Base-by-base conservation (phyloP, 805 yeast species). In the Starmerella apicola region DNA sequence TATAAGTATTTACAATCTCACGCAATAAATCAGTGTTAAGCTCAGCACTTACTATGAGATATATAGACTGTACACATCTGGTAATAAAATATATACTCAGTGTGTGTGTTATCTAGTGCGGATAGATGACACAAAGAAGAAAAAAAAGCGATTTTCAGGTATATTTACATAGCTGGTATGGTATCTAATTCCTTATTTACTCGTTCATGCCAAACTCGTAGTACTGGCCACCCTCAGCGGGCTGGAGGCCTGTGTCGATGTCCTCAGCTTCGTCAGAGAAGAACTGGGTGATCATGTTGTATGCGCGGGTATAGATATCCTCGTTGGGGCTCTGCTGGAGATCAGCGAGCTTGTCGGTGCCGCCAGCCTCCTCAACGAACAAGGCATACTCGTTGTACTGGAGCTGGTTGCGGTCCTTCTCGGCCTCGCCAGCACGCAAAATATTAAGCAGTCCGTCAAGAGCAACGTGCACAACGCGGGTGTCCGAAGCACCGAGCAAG, bases 311-410 rank as follows among this genome's bases (percentile, higher is more conserved):
- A 64, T 91, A 91, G 56, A 91, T 82, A 58, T 79, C 82, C 59
- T 88, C 93, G 63, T 88, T 91, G 56, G 77, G 82, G 64, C 83
- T 85, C 59, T 72, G 75, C 70, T 91, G 98, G 60, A 94, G 81
- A 46, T 82, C 84, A 62, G 81, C 80, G 54, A 91, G 88, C 67
- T 83, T 86, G 62, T 91, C 97, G 76, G 85, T 80, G 48, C 98
- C 98, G 54, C 96, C 97, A 32, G 96, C 96, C 61, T 88, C 96
- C 66, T 91, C 98, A 57, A 91, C 81, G 65, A 65, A 84, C 47
- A 85, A 71, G 21, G 97, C 95, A 58, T 86, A 80, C 60, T 81
- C 83, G 64, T 91, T 91, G 54, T 76, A 70, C 36, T 70, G 62
- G 15, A 77, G 60, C 42, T 80, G 81, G 44, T 73, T 69, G 40